Conservation (phyloP, 2,329 filamentous ascomycete genomes). For the Microdochium nivale region DNA sequence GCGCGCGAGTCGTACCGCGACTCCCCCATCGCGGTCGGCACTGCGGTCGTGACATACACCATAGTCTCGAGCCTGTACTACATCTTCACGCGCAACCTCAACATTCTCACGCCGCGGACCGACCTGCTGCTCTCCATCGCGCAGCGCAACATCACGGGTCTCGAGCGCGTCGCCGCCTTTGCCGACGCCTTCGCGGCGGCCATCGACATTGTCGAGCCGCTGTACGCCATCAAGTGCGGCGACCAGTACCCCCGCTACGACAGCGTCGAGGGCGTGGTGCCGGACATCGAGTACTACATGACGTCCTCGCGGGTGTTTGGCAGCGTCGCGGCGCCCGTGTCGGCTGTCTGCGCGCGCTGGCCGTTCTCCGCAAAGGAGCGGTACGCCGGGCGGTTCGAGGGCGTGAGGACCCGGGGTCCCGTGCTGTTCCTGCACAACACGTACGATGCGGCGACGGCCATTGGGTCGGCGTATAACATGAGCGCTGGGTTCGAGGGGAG, state of each 20-base stretch:
- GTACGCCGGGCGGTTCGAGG: slow-evolving; percentile 10
- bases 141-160: not conserved
- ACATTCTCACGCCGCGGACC: slow-evolving; percentile 3
- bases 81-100: slow-evolving; percentile 3
- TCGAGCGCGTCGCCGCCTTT: not conserved
- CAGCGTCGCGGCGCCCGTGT: slow-evolving; percentile 5
- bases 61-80: slow-evolving; percentile 14
- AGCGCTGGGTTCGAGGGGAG: slow-evolving; percentile 17
- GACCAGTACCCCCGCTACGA: slow-evolving; percentile 3
- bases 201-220: not conserved
- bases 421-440: slow-evolving; percentile 19
- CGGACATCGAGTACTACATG: slow-evolving; percentile 5
- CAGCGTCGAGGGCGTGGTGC: slow-evolving; percentile 1
- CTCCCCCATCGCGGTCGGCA: slow-evolving; percentile 14
- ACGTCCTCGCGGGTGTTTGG: slow-evolving; percentile 10
- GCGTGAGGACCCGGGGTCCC: slow-evolving; percentile 16
- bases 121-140: slow-evolving; percentile 5
- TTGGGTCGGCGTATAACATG: slow-evolving; percentile 17
- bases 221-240: slow-evolving; percentile 10
- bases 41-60: slow-evolving; percentile 14
- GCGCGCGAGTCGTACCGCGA: slow-evolving; percentile 17
- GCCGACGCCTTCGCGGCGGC: not conserved
- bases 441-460: slow-evolving; percentile 20
- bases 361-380: slow-evolving; percentile 15
- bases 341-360: slow-evolving; percentile 18